phyloP scores from a whole-genome alignment of 2,329 filamentous ascomycete species.

The Fusarium tjaetaba region DNA sequence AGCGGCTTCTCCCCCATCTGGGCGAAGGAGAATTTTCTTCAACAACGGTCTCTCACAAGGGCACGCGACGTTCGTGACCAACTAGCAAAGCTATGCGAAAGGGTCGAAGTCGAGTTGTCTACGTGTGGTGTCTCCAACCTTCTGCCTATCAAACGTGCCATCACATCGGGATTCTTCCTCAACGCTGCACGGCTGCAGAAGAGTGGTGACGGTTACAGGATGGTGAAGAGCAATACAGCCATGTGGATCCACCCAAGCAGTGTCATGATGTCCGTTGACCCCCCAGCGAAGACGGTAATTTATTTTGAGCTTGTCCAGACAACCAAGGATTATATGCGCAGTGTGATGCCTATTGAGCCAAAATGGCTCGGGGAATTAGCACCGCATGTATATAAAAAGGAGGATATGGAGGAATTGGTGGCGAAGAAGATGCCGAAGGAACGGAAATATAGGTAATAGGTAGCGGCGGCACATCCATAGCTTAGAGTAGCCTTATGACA shows the following conservation, averaged over 20 bases:
- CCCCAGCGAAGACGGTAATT: conserved; percentile 81
- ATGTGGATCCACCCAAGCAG: conserved; percentile 93
- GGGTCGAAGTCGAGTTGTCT: conserved; percentile 83
- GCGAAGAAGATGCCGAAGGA: conserved; percentile 70
- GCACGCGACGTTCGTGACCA: conserved; percentile 94
- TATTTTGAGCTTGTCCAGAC: conserved; percentile 87
- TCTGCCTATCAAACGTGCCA: conserved; percentile 81
- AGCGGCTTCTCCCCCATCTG: conserved; percentile 88
- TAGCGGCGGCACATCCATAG: neutral
- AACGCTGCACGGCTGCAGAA: conserved; percentile 87
- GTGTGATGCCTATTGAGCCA: conserved; percentile 83
- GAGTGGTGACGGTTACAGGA: conserved; percentile 88
- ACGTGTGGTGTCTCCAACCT: conserved; percentile 76
- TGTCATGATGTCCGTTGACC: conserved; percentile 81
- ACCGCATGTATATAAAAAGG: conserved; percentile 93
- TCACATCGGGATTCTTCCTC: conserved; percentile 93
- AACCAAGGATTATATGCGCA: conserved; percentile 92
- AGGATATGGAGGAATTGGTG: conserved; percentile 85
- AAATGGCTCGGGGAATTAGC: conserved; percentile 90
- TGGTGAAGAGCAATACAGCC: conserved; percentile 87
- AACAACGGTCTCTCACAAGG: conserved; percentile 87
- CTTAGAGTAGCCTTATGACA: neutral
- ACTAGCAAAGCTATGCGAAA: conserved; percentile 89
- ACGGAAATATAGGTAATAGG: conserved; percentile 8
- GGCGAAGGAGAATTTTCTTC: conserved; percentile 92